Evolutionary conservation across 2,329 filamentous ascomycete genomes (phyloP).

Genomic region (Lithohypha guttulata): DNA sequence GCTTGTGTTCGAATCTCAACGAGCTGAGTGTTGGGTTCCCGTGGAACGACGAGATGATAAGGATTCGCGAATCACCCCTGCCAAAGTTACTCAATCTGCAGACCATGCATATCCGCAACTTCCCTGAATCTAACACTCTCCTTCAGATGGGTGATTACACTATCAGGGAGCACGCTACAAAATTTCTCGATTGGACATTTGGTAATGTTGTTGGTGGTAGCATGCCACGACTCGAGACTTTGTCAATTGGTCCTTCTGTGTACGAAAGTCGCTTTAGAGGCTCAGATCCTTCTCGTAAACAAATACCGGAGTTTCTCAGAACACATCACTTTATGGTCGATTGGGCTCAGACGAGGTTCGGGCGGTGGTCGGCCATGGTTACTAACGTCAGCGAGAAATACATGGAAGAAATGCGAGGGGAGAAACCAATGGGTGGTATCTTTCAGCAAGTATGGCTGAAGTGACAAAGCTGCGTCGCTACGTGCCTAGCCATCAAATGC

Average conservation of each 20-base stretch:
- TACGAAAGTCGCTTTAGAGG: slow-evolving; percentile 20
- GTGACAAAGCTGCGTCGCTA: no score
- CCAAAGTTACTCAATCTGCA: slow-evolving; percentile 16
- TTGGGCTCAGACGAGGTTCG: slow-evolving; percentile 21
- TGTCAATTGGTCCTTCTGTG: slow-evolving; percentile 21
- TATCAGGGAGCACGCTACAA: slow-evolving; percentile 21
- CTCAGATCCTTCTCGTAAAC: neutral
- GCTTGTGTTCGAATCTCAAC: slow-evolving; percentile 18
- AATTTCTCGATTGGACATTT: slow-evolving; percentile 22
- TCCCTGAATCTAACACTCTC: slow-evolving; percentile 19
- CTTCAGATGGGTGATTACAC: slow-evolving; percentile 21
- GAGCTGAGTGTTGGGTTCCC: slow-evolving; percentile 22
- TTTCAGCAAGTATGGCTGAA: slow-evolving; percentile 23
- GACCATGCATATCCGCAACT: slow-evolving; percentile 23
- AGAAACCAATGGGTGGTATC: slow-evolving; percentile 19
- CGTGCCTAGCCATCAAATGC: no score
- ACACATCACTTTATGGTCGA: slow-evolving; percentile 22
- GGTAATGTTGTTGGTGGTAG: slow-evolving; percentile 12
- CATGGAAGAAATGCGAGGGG: slow-evolving; percentile 18
- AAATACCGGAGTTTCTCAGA: slow-evolving; percentile 19
- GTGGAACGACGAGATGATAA: slow-evolving; percentile 21
- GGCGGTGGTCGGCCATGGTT: slow-evolving; percentile 19
- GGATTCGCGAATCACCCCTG: slow-evolving; percentile 17
- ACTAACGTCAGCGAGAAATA: slow-evolving; percentile 20
- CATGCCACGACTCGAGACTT: slow-evolving; percentile 15